Evolutionary conservation across 1,284 basidiomycete species (phyloP).

Genomic region (Ustilago vetiveriae): DNA sequence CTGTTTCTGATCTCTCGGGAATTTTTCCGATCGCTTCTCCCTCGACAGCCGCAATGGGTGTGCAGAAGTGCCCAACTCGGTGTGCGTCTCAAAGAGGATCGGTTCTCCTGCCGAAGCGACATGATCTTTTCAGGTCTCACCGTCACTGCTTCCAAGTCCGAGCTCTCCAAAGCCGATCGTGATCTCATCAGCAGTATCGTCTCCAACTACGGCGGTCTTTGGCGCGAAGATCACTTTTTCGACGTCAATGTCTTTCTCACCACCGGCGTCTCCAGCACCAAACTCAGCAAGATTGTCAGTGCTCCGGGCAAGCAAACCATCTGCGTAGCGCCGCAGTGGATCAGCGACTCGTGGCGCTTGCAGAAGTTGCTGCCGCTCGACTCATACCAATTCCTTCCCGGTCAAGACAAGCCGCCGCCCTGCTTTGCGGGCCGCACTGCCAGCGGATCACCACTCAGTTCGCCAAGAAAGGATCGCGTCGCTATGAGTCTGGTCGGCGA

Average conservation of each 20-base stretch:
- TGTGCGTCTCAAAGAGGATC: constrained; percentile 65
- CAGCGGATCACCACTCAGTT: constrained; percentile 31
- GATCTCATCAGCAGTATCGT: constrained; percentile 80
- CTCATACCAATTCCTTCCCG: constrained; percentile 77
- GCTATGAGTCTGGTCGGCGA: constrained; percentile 26
- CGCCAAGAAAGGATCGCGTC: constrained; percentile 29
- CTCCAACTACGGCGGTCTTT: constrained; percentile 81
- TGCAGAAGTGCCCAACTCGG: constrained; percentile 39
- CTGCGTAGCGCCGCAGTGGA: constrained; percentile 81
- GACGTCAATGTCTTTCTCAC: constrained; percentile 88
- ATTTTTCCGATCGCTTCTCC: constrained; percentile 1
- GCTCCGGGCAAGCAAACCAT: constrained; percentile 73
- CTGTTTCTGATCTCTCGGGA: constrained; percentile 4
- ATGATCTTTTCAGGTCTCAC: constrained; percentile 82
- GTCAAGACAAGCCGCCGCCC: constrained; percentile 54
- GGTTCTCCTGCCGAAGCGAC: constrained; percentile 78
- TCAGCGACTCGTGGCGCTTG: constrained; percentile 79
- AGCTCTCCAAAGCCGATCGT: constrained; percentile 73
- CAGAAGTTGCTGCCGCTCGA: constrained; percentile 72
- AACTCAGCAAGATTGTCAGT: constrained; percentile 68
- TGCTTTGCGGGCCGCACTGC: constrained; percentile 35
- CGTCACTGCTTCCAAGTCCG: constrained; percentile 71
- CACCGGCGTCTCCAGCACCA: constrained; percentile 35
- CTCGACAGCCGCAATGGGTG: constrained; percentile 53
- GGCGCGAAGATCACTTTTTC: constrained; percentile 77